A percentile compares a stretch with the other conserved stretches of the same genome.
phyloP scores from a whole-genome alignment of 805 yeast species.

The Kodamaea restingae region DNA sequence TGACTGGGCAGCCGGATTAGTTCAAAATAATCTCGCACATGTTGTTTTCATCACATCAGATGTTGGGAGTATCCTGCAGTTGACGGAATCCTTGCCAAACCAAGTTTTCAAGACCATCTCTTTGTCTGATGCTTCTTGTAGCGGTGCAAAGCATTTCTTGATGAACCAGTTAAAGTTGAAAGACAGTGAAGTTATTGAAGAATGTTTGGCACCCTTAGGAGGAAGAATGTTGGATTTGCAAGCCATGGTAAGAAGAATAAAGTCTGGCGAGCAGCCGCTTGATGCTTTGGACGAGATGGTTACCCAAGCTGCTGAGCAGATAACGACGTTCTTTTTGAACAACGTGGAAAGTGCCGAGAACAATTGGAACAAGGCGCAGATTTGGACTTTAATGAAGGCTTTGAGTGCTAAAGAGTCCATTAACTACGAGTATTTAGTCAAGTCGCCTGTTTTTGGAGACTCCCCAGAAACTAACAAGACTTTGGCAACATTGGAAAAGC shows the following conservation, averaged over 20 bases:
- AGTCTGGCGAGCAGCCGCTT: conserved; percentile 78
- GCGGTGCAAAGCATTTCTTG: conserved; percentile 69
- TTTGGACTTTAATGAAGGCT: conserved; percentile 75
- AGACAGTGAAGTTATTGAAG: conserved; percentile 42
- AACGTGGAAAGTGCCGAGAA: conserved; percentile 27
- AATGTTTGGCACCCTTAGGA: conserved; percentile 71
- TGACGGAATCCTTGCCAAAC: conserved; percentile 74
- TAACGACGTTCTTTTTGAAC: conserved; percentile 69
- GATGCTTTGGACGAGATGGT: conserved; percentile 79
- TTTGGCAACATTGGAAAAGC: conserved; percentile 69
- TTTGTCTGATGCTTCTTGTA: conserved; percentile 75
- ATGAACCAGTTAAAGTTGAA: conserved; percentile 44
- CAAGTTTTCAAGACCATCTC: conserved; percentile 75
- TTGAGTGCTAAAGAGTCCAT: conserved; percentile 50
- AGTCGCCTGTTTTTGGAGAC: conserved; percentile 57
- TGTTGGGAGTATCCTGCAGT: conserved; percentile 64
- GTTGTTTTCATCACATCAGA: conserved; percentile 87
- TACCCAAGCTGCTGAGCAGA: conserved; percentile 80
- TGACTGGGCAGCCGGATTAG: conserved; percentile 82
- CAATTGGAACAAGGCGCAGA: conserved; percentile 73
- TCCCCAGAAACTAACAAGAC: conserved; percentile 44
- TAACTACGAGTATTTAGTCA: conserved; percentile 48
- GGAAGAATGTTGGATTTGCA: conserved; percentile 95
- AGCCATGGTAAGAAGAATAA: conserved; percentile 80
- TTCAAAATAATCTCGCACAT: conserved; percentile 79